phyloP scores from a whole-genome alignment of 768 basidiomycete species.

The Botryobasidium botryosum region DNA sequence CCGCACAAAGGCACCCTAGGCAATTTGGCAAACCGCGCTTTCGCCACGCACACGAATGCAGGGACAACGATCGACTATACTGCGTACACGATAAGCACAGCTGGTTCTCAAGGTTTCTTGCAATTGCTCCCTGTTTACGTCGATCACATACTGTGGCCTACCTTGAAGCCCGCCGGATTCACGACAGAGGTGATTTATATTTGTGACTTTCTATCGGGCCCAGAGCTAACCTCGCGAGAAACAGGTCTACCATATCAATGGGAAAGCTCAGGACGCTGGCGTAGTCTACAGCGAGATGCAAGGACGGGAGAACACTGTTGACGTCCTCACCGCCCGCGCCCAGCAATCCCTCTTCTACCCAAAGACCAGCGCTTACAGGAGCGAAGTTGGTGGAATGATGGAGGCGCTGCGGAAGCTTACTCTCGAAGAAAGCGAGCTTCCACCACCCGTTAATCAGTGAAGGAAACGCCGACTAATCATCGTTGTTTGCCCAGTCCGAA shows the following conservation, averaged over 20 bases:
- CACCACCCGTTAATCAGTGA: no score
- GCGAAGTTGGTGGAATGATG: slow-evolving; percentile 95
- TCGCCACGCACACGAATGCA: slow-evolving; percentile 57
- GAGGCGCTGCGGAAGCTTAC: slow-evolving; percentile 70
- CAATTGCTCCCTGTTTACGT: slow-evolving; percentile 78
- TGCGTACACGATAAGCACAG: slow-evolving; percentile 89
- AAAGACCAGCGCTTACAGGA: slow-evolving; percentile 70
- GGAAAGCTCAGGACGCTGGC: slow-evolving; percentile 78
- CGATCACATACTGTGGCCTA: slow-evolving; percentile 94
- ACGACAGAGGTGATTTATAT: slow-evolving; percentile 59
- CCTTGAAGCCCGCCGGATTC: slow-evolving; percentile 72
- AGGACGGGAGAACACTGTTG: slow-evolving; percentile 82
- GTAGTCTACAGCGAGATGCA: slow-evolving; percentile 98
- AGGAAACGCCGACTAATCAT: background rate
- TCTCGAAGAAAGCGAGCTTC: slow-evolving; percentile 63
- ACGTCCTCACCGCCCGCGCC: slow-evolving; percentile 81
- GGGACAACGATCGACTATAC: slow-evolving; percentile 96
- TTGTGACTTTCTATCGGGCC: no score
- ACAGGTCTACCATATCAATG: slow-evolving; percentile 91
- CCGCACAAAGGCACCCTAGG: slow-evolving; percentile 95
- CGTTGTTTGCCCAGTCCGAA: slow-evolving; percentile 46
- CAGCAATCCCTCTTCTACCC: slow-evolving; percentile 71
- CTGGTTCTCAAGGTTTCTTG: slow-evolving; percentile 82
- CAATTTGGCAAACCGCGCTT: slow-evolving; percentile 84
- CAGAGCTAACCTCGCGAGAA: no score